These are phyloP conservation scores for Trichoderma cornu-damae DNA, from an alignment of 2,329 filamentous ascomycete genomes.

Conservation along the genomic window DNA sequence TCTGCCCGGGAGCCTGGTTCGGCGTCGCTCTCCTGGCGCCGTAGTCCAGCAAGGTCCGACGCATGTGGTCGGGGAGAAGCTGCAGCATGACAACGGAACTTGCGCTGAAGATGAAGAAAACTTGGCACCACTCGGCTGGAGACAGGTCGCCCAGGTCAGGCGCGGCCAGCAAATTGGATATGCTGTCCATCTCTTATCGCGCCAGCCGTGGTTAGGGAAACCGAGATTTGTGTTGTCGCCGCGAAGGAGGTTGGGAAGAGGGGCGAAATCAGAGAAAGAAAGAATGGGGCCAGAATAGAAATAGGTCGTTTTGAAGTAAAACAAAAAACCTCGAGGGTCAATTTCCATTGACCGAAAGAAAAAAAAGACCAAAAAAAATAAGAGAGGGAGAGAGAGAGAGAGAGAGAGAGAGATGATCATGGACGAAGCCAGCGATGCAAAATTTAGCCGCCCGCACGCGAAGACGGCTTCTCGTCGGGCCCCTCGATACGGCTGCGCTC, in stretches of 20 bases:
- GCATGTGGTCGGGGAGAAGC: conserved; percentile 40
- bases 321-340: too few species aligned
- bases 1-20: conserved; percentile 23
- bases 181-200: background rate
- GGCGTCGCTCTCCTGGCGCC: conserved; percentile 39
- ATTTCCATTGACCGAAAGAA: background rate
- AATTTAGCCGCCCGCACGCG: background rate
- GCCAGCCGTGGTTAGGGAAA: too few species aligned
- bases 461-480: background rate
- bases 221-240: background rate
- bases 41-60: conserved; percentile 45
- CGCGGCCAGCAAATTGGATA: background rate
- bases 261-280: background rate
- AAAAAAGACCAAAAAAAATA: background rate
- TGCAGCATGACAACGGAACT: conserved; percentile 40
- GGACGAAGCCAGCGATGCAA: background rate
- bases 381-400: too few species aligned
- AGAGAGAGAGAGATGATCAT: too few species aligned
- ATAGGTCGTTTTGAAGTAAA: background rate
- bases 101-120: conserved; percentile 43
- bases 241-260: background rate
- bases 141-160: background rate
- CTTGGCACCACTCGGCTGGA: conserved; percentile 39
- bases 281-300: background rate
- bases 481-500: background rate